Evolutionary conservation across 495 filamentous ascomycete species (phyloP).

Genomic region (Choiromyces venosus): DNA sequence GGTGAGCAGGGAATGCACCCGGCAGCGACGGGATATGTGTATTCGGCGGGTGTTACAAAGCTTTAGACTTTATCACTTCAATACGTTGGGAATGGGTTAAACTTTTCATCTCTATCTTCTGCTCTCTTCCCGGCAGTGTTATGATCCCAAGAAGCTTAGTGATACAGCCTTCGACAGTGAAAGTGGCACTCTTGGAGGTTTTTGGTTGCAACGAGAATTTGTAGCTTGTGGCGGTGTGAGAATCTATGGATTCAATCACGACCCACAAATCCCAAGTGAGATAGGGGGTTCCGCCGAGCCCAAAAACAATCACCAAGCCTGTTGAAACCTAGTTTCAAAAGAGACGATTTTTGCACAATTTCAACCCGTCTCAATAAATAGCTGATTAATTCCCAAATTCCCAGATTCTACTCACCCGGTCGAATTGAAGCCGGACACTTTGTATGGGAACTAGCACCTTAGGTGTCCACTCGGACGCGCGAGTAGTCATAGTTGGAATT

Average conservation of each 20-base stretch:
- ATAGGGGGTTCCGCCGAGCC: too few species aligned
- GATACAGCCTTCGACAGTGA: background rate
- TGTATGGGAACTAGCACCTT: too few species aligned
- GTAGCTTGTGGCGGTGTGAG: background rate
- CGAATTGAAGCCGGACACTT: too few species aligned
- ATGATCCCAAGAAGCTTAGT: background rate
- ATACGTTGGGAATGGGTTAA: background rate
- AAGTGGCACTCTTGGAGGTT: background rate
- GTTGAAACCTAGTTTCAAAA: too few species aligned
- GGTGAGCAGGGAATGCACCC: slow-evolving; percentile 42
- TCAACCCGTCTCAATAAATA: too few species aligned
- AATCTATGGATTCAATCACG: background rate
- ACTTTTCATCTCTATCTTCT: background rate
- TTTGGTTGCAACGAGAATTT: background rate
- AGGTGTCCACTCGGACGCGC: too few species aligned
- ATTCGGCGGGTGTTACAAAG: slow-evolving; percentile 8
- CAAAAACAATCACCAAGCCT: too few species aligned
- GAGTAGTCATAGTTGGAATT: too few species aligned
- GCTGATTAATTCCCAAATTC: too few species aligned
- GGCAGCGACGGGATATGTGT: slow-evolving; percentile 53
- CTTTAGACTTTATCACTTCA: background rate
- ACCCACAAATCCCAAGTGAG: background rate
- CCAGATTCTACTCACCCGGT: too few species aligned
- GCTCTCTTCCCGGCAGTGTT: background rate
- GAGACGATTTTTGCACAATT: too few species aligned